Evolutionary conservation across 257 asterid genomes (phyloP).

Genomic region (Solanum pinnatisectum): DNA sequence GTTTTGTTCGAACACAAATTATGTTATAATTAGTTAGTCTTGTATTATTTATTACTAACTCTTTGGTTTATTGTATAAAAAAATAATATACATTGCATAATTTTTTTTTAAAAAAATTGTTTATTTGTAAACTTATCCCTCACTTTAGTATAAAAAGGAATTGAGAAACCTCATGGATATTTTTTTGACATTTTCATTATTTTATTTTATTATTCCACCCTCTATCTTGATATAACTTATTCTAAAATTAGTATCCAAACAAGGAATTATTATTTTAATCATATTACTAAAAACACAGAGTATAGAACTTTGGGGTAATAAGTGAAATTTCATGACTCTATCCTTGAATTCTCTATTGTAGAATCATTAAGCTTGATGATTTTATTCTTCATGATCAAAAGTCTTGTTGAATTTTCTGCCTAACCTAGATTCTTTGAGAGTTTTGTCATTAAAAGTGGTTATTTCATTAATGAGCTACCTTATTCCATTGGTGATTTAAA

Average conservation of each 20-base stretch:
- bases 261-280: not conserved
- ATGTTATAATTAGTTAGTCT: too few species aligned
- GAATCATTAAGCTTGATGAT: not conserved
- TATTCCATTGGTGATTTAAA: too few species aligned
- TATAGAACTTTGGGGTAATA: not conserved
- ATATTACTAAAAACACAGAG: not conserved
- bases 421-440: too few species aligned
- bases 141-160: not conserved
- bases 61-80: too few species aligned
- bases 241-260: not conserved
- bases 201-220: not conserved
- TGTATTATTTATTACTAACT: not conserved
- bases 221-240: not conserved
- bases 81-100: too few species aligned
- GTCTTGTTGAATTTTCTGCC: too few species aligned
- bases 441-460: not conserved
- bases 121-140: too few species aligned
- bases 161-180: not conserved
- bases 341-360: not conserved
- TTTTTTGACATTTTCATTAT: not conserved
- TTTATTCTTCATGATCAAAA: too few species aligned
- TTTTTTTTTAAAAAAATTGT: accelerated
- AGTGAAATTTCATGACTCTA: not conserved
- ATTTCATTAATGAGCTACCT: not conserved
- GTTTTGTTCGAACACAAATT: too few species aligned